A percentile compares a stretch with the other conserved stretches of the same genome.
Evolutionary conservation across 2,329 filamentous ascomycete genomes (phyloP).

Genomic region (Pseudogymnoascus sp.): DNA sequence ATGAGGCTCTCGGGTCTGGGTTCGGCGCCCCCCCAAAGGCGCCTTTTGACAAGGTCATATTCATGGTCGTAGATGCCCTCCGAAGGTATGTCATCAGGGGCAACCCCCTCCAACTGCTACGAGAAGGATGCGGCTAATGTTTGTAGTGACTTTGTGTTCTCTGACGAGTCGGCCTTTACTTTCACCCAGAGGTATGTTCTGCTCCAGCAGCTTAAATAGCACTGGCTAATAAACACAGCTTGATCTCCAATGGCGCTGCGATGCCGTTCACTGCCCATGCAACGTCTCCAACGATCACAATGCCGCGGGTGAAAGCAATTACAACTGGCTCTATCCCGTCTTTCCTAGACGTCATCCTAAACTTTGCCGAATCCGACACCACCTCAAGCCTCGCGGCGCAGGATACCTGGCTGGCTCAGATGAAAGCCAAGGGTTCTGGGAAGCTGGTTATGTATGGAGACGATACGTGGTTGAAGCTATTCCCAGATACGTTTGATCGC

Average conservation of each 20-base stretch:
- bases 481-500: constrained; percentile 79
- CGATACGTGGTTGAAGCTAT: constrained; percentile 96
- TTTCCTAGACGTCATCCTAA: constrained; percentile 92
- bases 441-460: constrained; percentile 93
- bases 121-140: constrained; percentile 19
- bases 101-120: background rate
- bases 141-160: constrained; percentile 83
- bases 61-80: constrained; percentile 96
- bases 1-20: constrained; percentile 47
- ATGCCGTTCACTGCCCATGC: constrained; percentile 94
- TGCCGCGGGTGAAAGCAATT: constrained; percentile 95
- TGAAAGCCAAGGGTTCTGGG: constrained; percentile 63
- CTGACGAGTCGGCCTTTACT: constrained; percentile 67
- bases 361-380: constrained; percentile 90
- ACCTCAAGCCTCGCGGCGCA: constrained; percentile 79
- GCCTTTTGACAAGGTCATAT: constrained; percentile 81
- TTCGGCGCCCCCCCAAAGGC: constrained; percentile 52
- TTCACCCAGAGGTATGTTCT: constrained; percentile 73
- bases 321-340: constrained; percentile 98
- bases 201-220: constrained; percentile 1
- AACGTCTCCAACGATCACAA: constrained; percentile 93
- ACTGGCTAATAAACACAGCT: constrained; percentile 39
- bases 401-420: constrained; percentile 93
- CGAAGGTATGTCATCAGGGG: constrained; percentile 54
- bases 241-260: constrained; percentile 76